Evolutionary conservation across 257 asterid genomes (phyloP).

Genomic region (Plantago elongata): DNA sequence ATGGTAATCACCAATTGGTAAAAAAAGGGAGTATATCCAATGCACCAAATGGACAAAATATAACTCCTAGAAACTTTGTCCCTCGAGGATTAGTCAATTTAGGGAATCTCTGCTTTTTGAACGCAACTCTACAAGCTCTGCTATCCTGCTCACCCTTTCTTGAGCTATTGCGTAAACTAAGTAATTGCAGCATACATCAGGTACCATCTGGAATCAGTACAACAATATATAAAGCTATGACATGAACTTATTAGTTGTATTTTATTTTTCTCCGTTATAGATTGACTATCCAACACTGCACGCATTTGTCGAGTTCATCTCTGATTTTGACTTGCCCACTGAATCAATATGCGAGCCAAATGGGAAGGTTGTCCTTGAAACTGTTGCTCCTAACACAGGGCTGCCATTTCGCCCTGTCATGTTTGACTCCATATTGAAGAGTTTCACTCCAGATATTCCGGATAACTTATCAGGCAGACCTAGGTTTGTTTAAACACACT

Average conservation of each 20-base stretch:
- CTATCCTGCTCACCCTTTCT: conserved; percentile 69
- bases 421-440: conserved; percentile 65
- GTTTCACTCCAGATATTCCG: conserved; percentile 67
- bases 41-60: conserved; percentile 35
- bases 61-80: conserved; percentile 31
- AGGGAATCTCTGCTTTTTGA: conserved; percentile 81
- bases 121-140: conserved; percentile 78
- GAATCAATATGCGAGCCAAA: conserved; percentile 44
- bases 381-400: conserved; percentile 26
- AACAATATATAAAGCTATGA: conserved; percentile 15
- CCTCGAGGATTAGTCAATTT: conserved; percentile 81
- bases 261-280: conserved; percentile 42
- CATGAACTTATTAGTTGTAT: conserved; percentile 28
- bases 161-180: conserved; percentile 56
- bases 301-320: conserved; percentile 77
- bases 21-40: conserved; percentile 20
- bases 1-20: conserved; percentile 26
- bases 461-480: conserved; percentile 71
- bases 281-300: conserved; percentile 63
- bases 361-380: conserved; percentile 37
- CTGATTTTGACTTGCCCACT: conserved; percentile 47
- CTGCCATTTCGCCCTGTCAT: conserved; percentile 63
- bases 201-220: conserved; percentile 29
- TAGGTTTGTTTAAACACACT: conserved; percentile 40
- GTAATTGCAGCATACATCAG: conserved; percentile 50